phyloP scores from a whole-genome alignment of 2,329 filamentous ascomycete species.

The Apiospora aurea region DNA sequence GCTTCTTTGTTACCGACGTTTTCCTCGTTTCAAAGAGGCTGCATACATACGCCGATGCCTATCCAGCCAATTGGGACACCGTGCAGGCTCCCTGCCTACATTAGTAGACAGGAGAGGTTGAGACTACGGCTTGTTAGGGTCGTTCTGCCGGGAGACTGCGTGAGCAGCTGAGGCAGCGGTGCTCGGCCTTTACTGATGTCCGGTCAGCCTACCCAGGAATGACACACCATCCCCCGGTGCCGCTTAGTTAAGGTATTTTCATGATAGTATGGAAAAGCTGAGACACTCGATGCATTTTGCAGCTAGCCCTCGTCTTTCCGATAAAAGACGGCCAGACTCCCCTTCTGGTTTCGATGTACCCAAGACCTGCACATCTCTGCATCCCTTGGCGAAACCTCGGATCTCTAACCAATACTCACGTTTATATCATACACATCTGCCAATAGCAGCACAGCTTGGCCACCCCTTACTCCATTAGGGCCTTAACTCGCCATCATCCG shows the following conservation, averaged over 20 bases:
- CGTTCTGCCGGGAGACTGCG: not conserved
- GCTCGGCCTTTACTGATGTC: conserved; percentile 17
- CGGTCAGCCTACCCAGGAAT: conserved; percentile 3
- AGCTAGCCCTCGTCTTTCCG: conserved; percentile 1
- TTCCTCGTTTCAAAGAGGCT: not conserved
- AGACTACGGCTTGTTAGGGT: not conserved
- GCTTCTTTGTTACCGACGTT: not conserved
- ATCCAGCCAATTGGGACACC: no score
- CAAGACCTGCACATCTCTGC: not conserved
- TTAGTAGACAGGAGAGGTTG: not conserved
- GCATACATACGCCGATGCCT: no score
- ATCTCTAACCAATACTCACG: not conserved
- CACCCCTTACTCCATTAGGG: not conserved
- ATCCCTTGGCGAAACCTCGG: not conserved
- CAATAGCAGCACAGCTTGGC: conserved; percentile 13
- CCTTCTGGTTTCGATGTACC: not conserved
- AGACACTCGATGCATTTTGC: not conserved
- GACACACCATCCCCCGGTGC: not conserved
- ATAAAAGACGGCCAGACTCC: conserved; percentile 7
- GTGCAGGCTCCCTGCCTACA: not conserved
- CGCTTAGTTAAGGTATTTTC: conserved; percentile 16
- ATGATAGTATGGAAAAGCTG: conserved; percentile 5
- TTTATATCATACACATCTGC: not conserved
- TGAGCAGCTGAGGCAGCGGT: not conserved
- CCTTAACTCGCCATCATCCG: not conserved